Percentiles rank a stretch among this genome's conserved stretches.
Evolutionary conservation across 2,329 filamentous ascomycete species (phyloP).

Genomic region (Aspergillus clavatus): DNA sequence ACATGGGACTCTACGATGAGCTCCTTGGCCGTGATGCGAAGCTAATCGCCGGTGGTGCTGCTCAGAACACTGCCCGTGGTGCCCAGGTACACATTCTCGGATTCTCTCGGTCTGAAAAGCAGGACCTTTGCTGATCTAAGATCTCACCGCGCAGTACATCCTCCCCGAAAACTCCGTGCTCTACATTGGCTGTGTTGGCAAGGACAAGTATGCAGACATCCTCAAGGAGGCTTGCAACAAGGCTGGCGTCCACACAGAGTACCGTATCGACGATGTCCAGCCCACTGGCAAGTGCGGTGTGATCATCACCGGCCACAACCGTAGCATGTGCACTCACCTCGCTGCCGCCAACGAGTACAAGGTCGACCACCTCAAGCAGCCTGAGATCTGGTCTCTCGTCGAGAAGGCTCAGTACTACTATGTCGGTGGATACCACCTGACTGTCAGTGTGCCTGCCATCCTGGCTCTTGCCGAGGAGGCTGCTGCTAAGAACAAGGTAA

Average conservation of each 20-base stretch:
- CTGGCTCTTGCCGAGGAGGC: slow-evolving; percentile 87
- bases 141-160: slow-evolving; percentile 61
- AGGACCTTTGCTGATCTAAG: neutral
- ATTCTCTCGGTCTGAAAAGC: neutral
- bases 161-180: slow-evolving; percentile 84
- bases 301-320: slow-evolving; percentile 94
- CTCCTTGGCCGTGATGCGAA: slow-evolving; percentile 88
- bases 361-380: slow-evolving; percentile 83
- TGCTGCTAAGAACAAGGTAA: slow-evolving; percentile 76
- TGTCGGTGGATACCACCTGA: slow-evolving; percentile 95
- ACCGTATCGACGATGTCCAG: slow-evolving; percentile 78
- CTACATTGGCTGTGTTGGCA: slow-evolving; percentile 89
- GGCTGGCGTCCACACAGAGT: slow-evolving; percentile 88
- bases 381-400: slow-evolving; percentile 86
- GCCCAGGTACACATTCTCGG: slow-evolving; percentile 56
- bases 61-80: slow-evolving; percentile 94
- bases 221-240: slow-evolving; percentile 80
- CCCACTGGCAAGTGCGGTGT: slow-evolving; percentile 93
- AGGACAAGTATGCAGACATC: slow-evolving; percentile 91
- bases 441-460: slow-evolving; percentile 87
- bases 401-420: slow-evolving; percentile 87
- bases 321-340: slow-evolving; percentile 90
- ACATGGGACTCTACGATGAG: slow-evolving; percentile 86
- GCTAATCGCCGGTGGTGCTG: slow-evolving; percentile 90
- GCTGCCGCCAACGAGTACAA: slow-evolving; percentile 97